phyloP scores from a whole-genome alignment of 2,329 filamentous ascomycete genomes.

The Ophiostoma novo-ulmi region DNA sequence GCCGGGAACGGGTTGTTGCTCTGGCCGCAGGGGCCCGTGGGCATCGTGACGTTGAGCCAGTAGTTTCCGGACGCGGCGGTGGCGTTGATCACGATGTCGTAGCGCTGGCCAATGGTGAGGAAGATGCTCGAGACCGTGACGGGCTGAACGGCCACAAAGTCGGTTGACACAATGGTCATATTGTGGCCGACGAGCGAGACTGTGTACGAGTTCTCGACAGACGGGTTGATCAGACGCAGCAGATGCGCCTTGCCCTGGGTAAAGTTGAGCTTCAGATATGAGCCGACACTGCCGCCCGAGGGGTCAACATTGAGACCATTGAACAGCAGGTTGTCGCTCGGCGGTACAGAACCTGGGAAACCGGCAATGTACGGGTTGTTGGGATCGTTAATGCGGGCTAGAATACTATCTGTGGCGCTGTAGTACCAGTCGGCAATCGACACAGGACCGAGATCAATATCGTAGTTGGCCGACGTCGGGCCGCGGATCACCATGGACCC shows the following conservation, averaged over 20 bases:
- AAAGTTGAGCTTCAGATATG: constrained; percentile 34
- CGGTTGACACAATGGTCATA: constrained; percentile 46
- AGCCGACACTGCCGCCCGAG: constrained; percentile 27
- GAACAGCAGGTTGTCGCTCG: constrained; percentile 39
- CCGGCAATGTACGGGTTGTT: constrained; percentile 29
- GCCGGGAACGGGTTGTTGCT: constrained; percentile 31
- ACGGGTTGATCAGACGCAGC: constrained; percentile 46
- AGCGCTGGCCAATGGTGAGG: constrained; percentile 45
- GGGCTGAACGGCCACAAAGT: constrained; percentile 48
- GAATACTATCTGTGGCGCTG: constrained; percentile 29
- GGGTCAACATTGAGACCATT: constrained; percentile 40
- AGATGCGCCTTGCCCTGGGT: constrained; percentile 43
- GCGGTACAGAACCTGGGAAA: constrained; percentile 29
- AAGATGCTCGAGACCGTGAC: constrained; percentile 47
- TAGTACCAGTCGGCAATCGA: constrained; percentile 53
- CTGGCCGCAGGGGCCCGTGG: constrained; percentile 29
- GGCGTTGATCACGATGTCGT: constrained; percentile 46
- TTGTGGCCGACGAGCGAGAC: constrained; percentile 41
- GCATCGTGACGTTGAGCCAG: constrained; percentile 41
- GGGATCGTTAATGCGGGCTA: constrained; percentile 26
- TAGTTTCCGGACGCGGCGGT: constrained; percentile 32
- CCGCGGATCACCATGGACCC: constrained; percentile 48
- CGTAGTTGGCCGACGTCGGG: constrained; percentile 38
- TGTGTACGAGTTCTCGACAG: constrained; percentile 45
- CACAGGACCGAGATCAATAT: constrained; percentile 48